phyloP scores from a whole-genome alignment of 2,329 filamentous ascomycete genomes.

The Alternaria atra region DNA sequence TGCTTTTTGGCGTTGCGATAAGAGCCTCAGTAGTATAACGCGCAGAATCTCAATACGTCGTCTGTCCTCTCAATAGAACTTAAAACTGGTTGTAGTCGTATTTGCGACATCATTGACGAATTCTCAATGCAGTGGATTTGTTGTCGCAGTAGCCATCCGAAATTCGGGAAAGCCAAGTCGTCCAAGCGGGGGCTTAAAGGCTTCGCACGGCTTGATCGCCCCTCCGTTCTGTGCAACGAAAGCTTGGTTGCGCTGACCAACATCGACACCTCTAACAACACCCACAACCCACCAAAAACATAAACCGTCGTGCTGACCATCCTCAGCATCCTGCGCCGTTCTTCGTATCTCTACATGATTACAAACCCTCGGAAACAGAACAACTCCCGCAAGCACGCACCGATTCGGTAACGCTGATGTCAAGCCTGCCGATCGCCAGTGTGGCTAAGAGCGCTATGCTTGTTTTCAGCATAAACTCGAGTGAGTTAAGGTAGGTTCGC shows the following conservation, averaged over 20 bases:
- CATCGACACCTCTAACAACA: background rate
- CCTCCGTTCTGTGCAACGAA: background rate
- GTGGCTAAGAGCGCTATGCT: background rate
- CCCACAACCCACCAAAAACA: background rate
- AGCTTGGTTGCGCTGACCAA: constrained; percentile 3
- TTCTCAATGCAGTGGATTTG: background rate
- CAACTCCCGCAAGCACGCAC: background rate
- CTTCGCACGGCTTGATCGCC: constrained; percentile 15
- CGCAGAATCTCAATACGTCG: background rate
- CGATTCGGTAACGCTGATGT: background rate
- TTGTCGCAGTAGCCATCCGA: constrained; percentile 2
- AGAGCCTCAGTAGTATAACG: background rate
- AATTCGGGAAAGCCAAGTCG: constrained; percentile 7
- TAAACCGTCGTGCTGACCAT: background rate
- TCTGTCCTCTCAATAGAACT: background rate
- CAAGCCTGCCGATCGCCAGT: background rate
- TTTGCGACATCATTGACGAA: background rate
- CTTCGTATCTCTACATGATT: background rate
- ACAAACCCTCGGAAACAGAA: constrained; percentile 3
- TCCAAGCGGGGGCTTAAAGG: constrained; percentile 2
- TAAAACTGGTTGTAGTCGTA: background rate
- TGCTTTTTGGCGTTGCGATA: background rate
- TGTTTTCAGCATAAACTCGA: constrained; percentile 3
- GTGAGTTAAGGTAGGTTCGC: background rate
- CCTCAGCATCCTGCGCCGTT: background rate